Evolutionary conservation across 2,329 filamentous ascomycete genomes (phyloP).

Genomic region (Aspergillus jensenii): DNA sequence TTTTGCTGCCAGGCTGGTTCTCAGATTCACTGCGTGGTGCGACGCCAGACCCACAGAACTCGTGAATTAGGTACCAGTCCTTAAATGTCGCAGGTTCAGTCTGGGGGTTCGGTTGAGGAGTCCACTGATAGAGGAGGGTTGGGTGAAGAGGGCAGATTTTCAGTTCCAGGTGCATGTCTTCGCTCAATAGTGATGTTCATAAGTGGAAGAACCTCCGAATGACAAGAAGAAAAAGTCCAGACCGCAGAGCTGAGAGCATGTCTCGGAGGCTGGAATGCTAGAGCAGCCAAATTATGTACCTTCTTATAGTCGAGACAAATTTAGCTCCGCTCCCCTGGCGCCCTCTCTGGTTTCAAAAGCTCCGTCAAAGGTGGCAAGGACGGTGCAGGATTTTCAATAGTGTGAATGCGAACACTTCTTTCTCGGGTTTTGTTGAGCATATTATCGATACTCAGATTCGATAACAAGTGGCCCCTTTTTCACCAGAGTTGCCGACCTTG

Average conservation of each 20-base stretch:
- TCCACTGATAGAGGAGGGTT: too few species aligned
- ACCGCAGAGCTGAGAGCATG: not conserved
- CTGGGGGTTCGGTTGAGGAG: too few species aligned
- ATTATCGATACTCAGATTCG: not conserved
- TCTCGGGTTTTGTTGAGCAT: not conserved
- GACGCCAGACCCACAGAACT: not conserved
- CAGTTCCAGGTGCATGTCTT: not conserved
- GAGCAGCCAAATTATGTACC: conserved; percentile 4
- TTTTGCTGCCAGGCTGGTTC: not conserved
- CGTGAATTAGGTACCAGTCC: not conserved
- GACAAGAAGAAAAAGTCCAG: not conserved
- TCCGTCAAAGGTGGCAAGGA: not conserved
- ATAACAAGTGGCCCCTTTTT: not conserved
- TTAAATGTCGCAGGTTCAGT: not conserved
- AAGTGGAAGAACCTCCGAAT: too few species aligned
- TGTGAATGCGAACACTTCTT: not conserved
- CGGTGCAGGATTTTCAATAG: conserved; percentile 2
- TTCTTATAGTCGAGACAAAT: conserved; percentile 10
- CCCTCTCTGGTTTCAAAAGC: not conserved
- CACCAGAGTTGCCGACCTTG: not conserved
- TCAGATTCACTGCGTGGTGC: not conserved
- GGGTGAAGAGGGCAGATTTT: not conserved
- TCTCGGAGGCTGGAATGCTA: not conserved
- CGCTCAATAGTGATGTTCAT: too few species aligned
- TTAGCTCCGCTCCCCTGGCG: not conserved